These are phyloP conservation scores for Hortiboletus campestris DNA, from an alignment of 768 basidiomycete genomes.

Conservation along the genomic window DNA sequence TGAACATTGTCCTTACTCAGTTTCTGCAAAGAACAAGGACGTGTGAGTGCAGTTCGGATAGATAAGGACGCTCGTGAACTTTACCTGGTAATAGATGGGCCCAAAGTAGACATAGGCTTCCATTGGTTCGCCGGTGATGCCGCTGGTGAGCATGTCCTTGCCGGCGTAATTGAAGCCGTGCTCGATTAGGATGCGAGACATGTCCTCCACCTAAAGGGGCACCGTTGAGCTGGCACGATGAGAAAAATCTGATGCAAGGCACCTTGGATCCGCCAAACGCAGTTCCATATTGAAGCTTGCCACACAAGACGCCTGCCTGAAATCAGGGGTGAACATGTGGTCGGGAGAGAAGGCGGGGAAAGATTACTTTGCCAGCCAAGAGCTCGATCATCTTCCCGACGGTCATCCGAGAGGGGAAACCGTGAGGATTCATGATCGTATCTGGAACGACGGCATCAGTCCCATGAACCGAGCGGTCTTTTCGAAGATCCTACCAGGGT, in stretches of 20 bases:
- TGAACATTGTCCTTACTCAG: conserved; percentile 62
- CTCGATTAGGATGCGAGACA: conserved; percentile 94
- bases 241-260: neutral
- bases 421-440: conserved; percentile 99
- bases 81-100: conserved; percentile 95
- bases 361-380: conserved; percentile 81
- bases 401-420: conserved; percentile 99
- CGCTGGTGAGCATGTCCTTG: conserved; percentile 99
- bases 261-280: conserved; percentile 99
- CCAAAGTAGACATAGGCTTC: conserved; percentile 99
- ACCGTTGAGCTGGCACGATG: conserved; percentile 8
- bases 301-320: conserved; percentile 86
- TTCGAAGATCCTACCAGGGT: conserved; percentile 61
- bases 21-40: conserved; percentile 54
- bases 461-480: conserved; percentile 3
- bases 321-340: conserved; percentile 2
- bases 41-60: conserved; percentile 1
- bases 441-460: conserved; percentile 46
- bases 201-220: conserved; percentile 79
- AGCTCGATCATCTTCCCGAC: conserved; percentile 99
- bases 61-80: conserved; percentile 16
- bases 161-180: conserved; percentile 96
- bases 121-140: conserved; percentile 94
- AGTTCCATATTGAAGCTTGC: conserved; percentile 90
- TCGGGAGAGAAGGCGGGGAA: neutral